Evolutionary conservation across 495 filamentous ascomycete genomes (phyloP), one percentile per base, ranked within the genome.

Genomic region (Barbatosphaeria neglecta): DNA sequence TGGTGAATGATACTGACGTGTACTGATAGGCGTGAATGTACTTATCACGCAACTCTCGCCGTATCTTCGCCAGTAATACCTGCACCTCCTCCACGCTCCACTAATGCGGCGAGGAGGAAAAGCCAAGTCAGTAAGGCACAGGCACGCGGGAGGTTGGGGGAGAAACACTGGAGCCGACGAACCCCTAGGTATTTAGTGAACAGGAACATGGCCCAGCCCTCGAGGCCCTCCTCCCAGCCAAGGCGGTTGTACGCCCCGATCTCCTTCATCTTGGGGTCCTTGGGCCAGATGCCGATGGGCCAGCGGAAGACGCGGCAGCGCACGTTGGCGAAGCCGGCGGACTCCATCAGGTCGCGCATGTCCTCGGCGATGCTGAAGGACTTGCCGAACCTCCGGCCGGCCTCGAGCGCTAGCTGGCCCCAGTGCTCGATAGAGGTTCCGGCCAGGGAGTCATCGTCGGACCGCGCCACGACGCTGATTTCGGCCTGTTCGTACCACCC

Each of bases 261-360:
- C 45, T 74, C 63, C 45, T 68, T 69, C 38, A 73, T 38, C 22
- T 60, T 58, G 18, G 49, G 55, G 44, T 77, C 65, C 18, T 51
- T 53, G 5, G 67, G 50, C 74, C 74, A 76, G 6, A 63, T 35
- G 11, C 31, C 31, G 31, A 35, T 35, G 6, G 31, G 63, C 9
- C 68, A 67, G 33, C 33, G 51, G 24, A 73, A 55, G 31, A 66
- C 58, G 58, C 76, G 58, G 58, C 75, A 73, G 28, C 89, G 84
- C 16, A 94, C 75, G 62, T 95, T 95, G 37, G 84, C 88, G 70
- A 93, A 88, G 42, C 88, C 88, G 7, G 88, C 89, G 8, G 88
- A 92, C 64, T 95, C 88, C 51, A 76, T 65, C 31, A 95, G 65
- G 2, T 4, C 6, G 37, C 57, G 58, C 22, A 64, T 57, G 1